Evolutionary conservation across 2,329 filamentous ascomycete genomes (phyloP), one percentile per base, ranked within the genome.

Genomic region (Epichloe hybrida): DNA sequence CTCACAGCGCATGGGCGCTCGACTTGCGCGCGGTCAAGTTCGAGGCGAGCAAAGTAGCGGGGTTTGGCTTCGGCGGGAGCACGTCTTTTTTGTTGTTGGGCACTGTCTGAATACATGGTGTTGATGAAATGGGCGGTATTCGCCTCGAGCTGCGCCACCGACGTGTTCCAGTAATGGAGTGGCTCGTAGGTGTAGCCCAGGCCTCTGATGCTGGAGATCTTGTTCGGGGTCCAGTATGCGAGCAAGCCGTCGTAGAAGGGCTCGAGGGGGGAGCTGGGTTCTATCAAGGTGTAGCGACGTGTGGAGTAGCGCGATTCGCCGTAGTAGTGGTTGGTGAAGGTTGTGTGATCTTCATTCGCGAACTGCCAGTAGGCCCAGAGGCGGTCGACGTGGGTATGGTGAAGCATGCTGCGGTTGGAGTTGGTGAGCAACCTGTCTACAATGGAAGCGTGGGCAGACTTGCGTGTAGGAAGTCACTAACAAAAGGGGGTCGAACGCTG

Each of bases 371-470:
- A 70, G n/a, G 78, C 73, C 65, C 81, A 83, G 38, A 85, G 69
- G 40, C 81, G 75, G 58, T 85, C 80, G 50, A 85, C 72, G 57
- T 85, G 80, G 59, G 72, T 64, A 65, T 75, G 74, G 53, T 75
- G 72, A 27, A 75, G 59, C 70, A 69, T 70, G 56, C 65, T 66
- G 40, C 9, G 4, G 4, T 13, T 21, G 17, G 5, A 9, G 27
- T 37, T 36, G n/a, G 37, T 51, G 21, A 46, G 51, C 17, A 35
- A 15, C 7, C 12, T 41, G 11, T 12, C 34, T 12, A 4, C 15
- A 12, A 37, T 8, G 11, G 20, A 47, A 38, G 17, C 5, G 6
- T 5, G 39, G 36, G 15, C 36, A 38, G 36, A 43, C 21, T 23
- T 21, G 17, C 12, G 13, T 5, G 11, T 27, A 11, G 3, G 31